These are phyloP conservation scores for Plasmodium vinckei DNA, from an alignment of 169 alveolate genomes.

Conservation along the genomic window DNA sequence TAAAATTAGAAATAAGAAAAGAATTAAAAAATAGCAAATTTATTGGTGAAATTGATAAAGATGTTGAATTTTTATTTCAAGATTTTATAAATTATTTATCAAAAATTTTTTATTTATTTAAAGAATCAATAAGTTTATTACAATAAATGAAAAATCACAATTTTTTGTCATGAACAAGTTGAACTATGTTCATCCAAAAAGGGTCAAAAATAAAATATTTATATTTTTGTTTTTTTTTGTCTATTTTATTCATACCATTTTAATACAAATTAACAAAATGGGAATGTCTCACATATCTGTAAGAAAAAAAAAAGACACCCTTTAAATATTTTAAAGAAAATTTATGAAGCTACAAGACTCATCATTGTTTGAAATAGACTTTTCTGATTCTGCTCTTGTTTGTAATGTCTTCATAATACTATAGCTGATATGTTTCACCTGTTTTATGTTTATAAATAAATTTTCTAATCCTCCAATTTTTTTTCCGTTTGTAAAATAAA, in stretches of 20 bases:
- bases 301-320: too few species aligned
- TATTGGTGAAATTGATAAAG: constrained; percentile 3
- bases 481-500: constrained; percentile 67
- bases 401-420: constrained; percentile 58
- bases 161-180: too few species aligned
- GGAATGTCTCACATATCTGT: too few species aligned
- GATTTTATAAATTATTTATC: constrained; percentile 50
- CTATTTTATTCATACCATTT: too few species aligned
- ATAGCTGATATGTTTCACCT: constrained; percentile 63
- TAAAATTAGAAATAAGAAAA: constrained; percentile 18
- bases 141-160: not conserved
- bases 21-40: constrained; percentile 7
- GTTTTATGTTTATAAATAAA: constrained; percentile 61
- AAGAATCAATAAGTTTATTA: constrained; percentile 21
- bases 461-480: constrained; percentile 65
- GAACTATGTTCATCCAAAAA: too few species aligned
- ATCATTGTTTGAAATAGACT: constrained; percentile 51
- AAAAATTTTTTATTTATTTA: constrained; percentile 35
- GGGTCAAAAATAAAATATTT: too few species aligned
- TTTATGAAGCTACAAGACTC: constrained; percentile 59
- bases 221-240: too few species aligned
- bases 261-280: too few species aligned
- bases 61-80: constrained; percentile 23
- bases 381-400: constrained; percentile 53
- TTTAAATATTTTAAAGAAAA: constrained; percentile 5